phyloP scores from a whole-genome alignment of 768 basidiomycete species.

The Rhodotorula taiwanensis region DNA sequence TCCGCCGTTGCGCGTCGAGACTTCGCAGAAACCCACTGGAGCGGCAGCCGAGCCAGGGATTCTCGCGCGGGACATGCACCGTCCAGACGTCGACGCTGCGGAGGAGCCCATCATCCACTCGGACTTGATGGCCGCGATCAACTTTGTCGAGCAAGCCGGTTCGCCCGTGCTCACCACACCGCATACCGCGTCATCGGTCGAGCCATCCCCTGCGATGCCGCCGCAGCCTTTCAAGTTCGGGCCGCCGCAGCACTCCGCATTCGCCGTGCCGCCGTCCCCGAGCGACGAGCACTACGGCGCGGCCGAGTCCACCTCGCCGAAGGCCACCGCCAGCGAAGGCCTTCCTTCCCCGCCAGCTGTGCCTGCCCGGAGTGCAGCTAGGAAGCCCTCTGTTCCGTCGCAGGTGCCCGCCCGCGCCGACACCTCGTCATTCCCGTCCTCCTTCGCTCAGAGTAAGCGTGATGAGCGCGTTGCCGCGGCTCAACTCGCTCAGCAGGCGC shows the following conservation, averaged over 20 bases:
- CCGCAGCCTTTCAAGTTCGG: slow-evolving; percentile 4
- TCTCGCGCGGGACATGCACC: background rate
- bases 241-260: slow-evolving; percentile 13
- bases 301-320: slow-evolving; percentile 12
- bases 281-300: slow-evolving; percentile 16
- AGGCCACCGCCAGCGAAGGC: background rate
- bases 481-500: slow-evolving; percentile 67
- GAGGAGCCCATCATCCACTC: slow-evolving; percentile 26
- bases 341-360: too few relatives aligned
- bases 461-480: slow-evolving; percentile 75
- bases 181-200: slow-evolving; percentile 14
- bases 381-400: background rate
- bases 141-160: slow-evolving; percentile 23
- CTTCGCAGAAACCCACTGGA: too few relatives aligned
- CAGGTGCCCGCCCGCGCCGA: slow-evolving; percentile 36
- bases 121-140: slow-evolving; percentile 33
- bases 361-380: background rate
- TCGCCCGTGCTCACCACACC: slow-evolving; percentile 13
- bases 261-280: slow-evolving; percentile 3
- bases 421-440: slow-evolving; percentile 68
- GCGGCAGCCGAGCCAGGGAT: background rate
- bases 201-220: slow-evolving; percentile 11
- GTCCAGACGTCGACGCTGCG: background rate
- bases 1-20: background rate
- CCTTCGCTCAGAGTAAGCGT: slow-evolving; percentile 77